phyloP scores from a whole-genome alignment of 371 early-diverging fungal species.

The Enterospora canceri region DNA sequence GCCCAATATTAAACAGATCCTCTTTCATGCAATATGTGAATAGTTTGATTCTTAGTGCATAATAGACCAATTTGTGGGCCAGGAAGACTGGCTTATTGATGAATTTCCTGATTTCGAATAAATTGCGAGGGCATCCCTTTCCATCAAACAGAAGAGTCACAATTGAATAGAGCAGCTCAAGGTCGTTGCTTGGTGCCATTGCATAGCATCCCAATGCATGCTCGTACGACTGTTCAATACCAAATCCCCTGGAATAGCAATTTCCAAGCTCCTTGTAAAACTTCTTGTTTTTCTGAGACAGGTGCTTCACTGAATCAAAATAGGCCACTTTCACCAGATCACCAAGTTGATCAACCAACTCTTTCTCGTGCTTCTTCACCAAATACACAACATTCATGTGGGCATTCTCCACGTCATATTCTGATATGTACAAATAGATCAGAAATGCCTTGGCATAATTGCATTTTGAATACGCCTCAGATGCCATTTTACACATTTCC shows the following conservation, averaged over 20 bases:
- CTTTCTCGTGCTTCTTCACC: constrained; percentile 25
- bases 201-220: constrained; percentile 52
- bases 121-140: constrained; percentile 22
- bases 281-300: too few species aligned
- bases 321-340: too few species aligned
- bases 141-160: constrained; percentile 54
- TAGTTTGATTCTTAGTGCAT: too few species aligned
- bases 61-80: too few species aligned
- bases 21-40: too few species aligned
- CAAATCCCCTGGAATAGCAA: constrained; percentile 52
- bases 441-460: constrained; percentile 33
- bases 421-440: constrained; percentile 35
- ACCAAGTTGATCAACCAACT: too few species aligned
- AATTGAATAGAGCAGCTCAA: constrained; percentile 45
- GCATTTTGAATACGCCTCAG: constrained; percentile 20
- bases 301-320: too few species aligned
- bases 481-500: constrained; percentile 30
- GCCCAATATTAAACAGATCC: background rate
- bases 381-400: constrained; percentile 49
- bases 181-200: constrained; percentile 15
- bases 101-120: background rate
- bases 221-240: constrained; percentile 33
- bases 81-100: background rate
- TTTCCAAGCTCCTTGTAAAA: constrained; percentile 48
- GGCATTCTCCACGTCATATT: constrained; percentile 35